Evolutionary conservation across 176 grass and related monocot genomes (phyloP).

Genomic region (Cenchrus fungigraminus): DNA sequence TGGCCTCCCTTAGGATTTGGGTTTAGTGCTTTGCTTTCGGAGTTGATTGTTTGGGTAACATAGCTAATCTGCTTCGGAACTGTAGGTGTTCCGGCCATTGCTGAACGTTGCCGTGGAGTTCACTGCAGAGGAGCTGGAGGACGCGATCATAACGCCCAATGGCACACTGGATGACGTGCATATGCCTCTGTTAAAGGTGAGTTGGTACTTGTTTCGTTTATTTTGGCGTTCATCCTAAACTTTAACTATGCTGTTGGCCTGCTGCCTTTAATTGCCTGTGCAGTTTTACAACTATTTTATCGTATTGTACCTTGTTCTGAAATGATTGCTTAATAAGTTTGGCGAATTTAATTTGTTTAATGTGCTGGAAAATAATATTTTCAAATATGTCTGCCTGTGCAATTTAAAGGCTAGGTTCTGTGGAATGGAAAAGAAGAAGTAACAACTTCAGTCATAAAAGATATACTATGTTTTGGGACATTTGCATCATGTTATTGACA

Average conservation of each 20-base stretch:
- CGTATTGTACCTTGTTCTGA: background rate
- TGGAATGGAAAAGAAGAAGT: background rate
- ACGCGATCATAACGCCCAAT: conserved; percentile 74
- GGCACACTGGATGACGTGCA: conserved; percentile 71
- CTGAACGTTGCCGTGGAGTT: conserved; percentile 85
- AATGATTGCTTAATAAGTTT: background rate
- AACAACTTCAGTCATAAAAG: background rate
- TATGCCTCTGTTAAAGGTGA: conserved; percentile 86
- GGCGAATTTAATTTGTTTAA: background rate
- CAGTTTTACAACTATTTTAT: background rate
- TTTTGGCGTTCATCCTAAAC: background rate
- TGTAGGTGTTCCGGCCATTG: conserved; percentile 82
- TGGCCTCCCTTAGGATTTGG: background rate
- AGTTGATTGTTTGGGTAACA: conserved; percentile 16
- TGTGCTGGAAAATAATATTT: background rate
- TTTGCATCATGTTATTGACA: background rate
- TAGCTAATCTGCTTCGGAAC: conserved; percentile 29
- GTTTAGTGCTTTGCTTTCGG: conserved; percentile 37
- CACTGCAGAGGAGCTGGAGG: conserved; percentile 93
- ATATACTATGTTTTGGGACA: background rate
- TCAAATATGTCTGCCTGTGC: background rate
- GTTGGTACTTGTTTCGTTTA: background rate
- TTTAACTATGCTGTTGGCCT: background rate
- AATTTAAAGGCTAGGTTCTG: no score
- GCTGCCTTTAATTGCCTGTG: background rate